Conservation (phyloP, 129 eudicot genomes). For the Helichrysum umbraculigerum region DNA sequence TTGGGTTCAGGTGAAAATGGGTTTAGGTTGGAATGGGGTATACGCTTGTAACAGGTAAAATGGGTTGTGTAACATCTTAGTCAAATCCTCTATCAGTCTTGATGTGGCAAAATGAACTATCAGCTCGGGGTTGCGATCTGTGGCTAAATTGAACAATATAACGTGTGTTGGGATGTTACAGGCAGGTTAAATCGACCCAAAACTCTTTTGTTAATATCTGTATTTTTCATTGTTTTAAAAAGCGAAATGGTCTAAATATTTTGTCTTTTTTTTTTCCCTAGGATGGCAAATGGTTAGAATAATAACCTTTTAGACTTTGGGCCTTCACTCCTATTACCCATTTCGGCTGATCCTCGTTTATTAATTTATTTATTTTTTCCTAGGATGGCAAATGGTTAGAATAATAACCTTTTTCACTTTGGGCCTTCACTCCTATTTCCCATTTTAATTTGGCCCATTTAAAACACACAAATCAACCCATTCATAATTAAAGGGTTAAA, state of each 20-base stretch:
- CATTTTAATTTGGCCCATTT: not conserved
- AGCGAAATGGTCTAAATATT: too few species aligned
- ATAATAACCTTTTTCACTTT: not conserved
- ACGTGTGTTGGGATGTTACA: not conserved
- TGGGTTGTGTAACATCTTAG: not conserved
- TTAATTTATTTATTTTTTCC: too few species aligned
- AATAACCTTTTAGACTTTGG: not conserved
- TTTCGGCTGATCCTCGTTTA: too few species aligned
- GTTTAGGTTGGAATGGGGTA: not conserved
- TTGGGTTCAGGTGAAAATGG: not conserved
- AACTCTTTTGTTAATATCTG: not conserved
- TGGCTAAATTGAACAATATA: too few species aligned
- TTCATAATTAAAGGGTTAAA: not conserved
- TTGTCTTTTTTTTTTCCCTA: too few species aligned
- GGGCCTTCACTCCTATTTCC: slow-evolving; percentile 12
- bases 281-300: too few species aligned
- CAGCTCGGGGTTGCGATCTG: not conserved
- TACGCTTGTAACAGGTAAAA: too few species aligned
- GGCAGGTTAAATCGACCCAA: not conserved
- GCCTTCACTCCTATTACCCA: slow-evolving; percentile 13
- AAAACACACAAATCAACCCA: not conserved
- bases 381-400: too few species aligned
- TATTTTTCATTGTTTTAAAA: too few species aligned
- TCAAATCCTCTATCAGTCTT: not conserved
- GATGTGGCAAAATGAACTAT: not conserved